These are phyloP conservation scores for Saposhnikovia divaricata DNA, from an alignment of 129 eudicot species.

Conservation along the genomic window DNA sequence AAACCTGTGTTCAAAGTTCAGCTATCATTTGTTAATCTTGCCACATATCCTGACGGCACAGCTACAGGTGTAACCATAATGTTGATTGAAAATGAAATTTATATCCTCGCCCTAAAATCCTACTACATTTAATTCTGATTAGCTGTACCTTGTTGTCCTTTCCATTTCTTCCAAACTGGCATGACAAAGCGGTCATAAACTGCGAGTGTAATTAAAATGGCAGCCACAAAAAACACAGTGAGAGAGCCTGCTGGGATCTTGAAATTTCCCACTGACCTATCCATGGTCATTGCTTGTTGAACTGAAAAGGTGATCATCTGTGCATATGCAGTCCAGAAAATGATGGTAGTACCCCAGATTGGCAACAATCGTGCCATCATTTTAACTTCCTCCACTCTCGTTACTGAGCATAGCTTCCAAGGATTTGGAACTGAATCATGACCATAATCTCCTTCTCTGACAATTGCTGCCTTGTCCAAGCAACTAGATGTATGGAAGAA, in stretches of 20 bases:
- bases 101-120: too few relatives aligned
- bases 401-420: conserved; percentile 85
- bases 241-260: conserved; percentile 94
- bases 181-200: conserved; percentile 68
- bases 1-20: conserved; percentile 36
- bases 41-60: neutral
- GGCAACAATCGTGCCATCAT: conserved; percentile 78
- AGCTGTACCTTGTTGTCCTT: conserved; percentile 66
- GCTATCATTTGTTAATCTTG: neutral
- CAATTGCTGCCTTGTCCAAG: conserved; percentile 96
- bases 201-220: conserved; percentile 59
- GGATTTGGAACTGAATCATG: conserved; percentile 41
- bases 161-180: conserved; percentile 84
- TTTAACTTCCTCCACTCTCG: conserved; percentile 92
- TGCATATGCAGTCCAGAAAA: conserved; percentile 92
- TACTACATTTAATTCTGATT: too few relatives aligned
- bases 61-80: neutral
- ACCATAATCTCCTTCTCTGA: conserved; percentile 48
- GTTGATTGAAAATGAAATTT: too few relatives aligned
- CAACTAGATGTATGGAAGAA: conserved; percentile 24
- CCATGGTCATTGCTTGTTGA: conserved; percentile 89
- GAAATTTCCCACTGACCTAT: conserved; percentile 52
- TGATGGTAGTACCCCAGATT: conserved; percentile 92
- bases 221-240: conserved; percentile 87
- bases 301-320: conserved; percentile 97